Evolutionary conservation across 2,329 filamentous ascomycete species (phyloP).

Genomic region (Trichoderma oligosporum): DNA sequence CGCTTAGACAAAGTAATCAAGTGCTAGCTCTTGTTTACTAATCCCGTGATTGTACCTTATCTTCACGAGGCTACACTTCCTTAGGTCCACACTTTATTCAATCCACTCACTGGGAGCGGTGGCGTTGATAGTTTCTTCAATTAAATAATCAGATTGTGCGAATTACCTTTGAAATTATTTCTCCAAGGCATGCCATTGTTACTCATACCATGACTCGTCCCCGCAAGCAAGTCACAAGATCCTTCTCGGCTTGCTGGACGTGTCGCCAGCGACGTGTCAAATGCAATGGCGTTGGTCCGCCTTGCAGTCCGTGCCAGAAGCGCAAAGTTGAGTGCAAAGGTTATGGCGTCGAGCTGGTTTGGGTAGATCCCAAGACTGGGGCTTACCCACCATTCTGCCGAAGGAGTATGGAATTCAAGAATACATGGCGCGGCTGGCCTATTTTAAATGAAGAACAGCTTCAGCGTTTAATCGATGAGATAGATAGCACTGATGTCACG

Average conservation of each 20-base stretch:
- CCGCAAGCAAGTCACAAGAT: constrained; percentile 9
- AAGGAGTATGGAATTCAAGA: constrained; percentile 1
- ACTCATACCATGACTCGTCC: background rate
- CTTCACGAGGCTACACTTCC: too few species aligned
- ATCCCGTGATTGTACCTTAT: too few species aligned
- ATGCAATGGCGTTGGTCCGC: constrained; percentile 1
- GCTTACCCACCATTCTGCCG: background rate
- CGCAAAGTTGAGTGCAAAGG: constrained; percentile 3
- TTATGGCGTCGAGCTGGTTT: constrained; percentile 2
- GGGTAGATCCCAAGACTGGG: constrained; percentile 12
- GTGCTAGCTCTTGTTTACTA: too few species aligned
- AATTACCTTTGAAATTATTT: background rate
- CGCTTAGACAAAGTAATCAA: too few species aligned
- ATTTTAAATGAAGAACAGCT: background rate
- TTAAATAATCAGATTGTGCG: too few species aligned
- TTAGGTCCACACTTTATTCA: too few species aligned
- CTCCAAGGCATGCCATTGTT: background rate
- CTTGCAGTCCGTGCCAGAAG: constrained; percentile 5
- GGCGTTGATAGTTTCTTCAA: too few species aligned
- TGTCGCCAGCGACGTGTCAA: constrained; percentile 13
- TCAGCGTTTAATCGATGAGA: constrained; percentile 1
- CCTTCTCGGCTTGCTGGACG: constrained; percentile 10
- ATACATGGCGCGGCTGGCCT: constrained; percentile 8
- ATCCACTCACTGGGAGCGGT: too few species aligned
- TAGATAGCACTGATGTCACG: background rate